phyloP scores from a whole-genome alignment of 1,284 basidiomycete species.

The Malassezia globosa region DNA sequence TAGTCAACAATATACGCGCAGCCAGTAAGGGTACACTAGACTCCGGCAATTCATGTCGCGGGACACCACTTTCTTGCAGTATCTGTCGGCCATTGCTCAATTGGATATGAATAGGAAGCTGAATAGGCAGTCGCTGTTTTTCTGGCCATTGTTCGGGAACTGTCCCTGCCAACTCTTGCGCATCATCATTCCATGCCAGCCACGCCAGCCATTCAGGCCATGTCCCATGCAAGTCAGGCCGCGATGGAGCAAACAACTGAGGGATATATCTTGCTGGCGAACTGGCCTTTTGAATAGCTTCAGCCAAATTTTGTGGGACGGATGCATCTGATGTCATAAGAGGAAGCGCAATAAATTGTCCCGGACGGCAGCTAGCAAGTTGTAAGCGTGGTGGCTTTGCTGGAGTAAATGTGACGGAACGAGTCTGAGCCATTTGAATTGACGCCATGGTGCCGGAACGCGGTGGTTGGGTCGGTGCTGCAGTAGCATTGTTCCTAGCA shows the following conservation, averaged over 20 bases:
- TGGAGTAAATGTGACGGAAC: constrained; percentile 6
- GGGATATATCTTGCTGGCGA: constrained; percentile 20
- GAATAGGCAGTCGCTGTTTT: constrained; percentile 13
- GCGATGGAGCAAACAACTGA: constrained; percentile 30
- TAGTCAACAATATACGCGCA: constrained; percentile 14
- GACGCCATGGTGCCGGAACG: constrained; percentile 11
- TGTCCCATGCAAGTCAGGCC: constrained; percentile 29
- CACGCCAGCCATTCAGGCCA: constrained; percentile 39
- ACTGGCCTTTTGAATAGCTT: neutral
- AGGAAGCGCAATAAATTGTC: constrained; percentile 5
- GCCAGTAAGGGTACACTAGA: neutral
- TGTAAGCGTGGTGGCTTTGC: constrained; percentile 17
- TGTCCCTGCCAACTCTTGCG: constrained; percentile 33
- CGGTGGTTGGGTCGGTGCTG: neutral
- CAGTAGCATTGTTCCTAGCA: neutral
- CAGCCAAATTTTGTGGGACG: constrained; percentile 2
- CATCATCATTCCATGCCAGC: constrained; percentile 29
- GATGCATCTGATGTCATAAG: constrained; percentile 9
- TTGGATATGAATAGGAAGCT: constrained; percentile 16
- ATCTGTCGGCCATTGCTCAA: neutral
- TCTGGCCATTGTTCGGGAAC: constrained; percentile 25
- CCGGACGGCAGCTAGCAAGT: constrained; percentile 11
- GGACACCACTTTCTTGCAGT: neutral
- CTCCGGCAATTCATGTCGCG: neutral
- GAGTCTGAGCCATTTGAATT: constrained; percentile 11